phyloP scores from a whole-genome alignment of 2,329 filamentous ascomycete species.

The Colletotrichum acutatum region DNA sequence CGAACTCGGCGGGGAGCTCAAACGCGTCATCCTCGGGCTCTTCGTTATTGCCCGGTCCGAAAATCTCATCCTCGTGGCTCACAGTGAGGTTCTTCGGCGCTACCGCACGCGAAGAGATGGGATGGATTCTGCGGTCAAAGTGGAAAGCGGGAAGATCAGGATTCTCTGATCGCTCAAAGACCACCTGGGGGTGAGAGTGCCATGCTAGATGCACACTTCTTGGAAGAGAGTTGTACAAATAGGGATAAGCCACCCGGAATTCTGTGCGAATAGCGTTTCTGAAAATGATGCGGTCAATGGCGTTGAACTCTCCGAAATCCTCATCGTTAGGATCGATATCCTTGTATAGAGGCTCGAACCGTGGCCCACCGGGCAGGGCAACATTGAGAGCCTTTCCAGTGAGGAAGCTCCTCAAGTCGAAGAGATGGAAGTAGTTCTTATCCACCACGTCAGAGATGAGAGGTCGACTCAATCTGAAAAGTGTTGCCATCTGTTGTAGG shows the following conservation, averaged over 20 bases:
- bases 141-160: conserved; percentile 94
- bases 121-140: conserved; percentile 97
- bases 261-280: conserved; percentile 94
- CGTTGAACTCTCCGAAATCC: conserved; percentile 99
- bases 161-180: conserved; percentile 90
- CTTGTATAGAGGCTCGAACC: conserved; percentile 97
- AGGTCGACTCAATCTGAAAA: conserved; percentile 92
- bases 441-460: conserved; percentile 92
- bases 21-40: conserved; percentile 85
- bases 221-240: conserved; percentile 94
- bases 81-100: conserved; percentile 93
- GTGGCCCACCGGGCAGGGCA: conserved; percentile 94
- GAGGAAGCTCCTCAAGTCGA: conserved; percentile 93
- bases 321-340: conserved; percentile 99
- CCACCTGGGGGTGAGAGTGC: conserved; percentile 93
- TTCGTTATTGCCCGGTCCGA: conserved; percentile 81
- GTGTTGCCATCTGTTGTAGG: conserved; percentile 93
- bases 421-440: conserved; percentile 98
- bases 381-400: conserved; percentile 98
- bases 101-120: conserved; percentile 93
- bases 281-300: conserved; percentile 99
- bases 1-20: conserved; percentile 79
- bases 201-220: conserved; percentile 92
- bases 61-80: conserved; percentile 93
- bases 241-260: conserved; percentile 94